phyloP scores from a whole-genome alignment of 306 rosid genomes.

The Acacia acuminata region DNA sequence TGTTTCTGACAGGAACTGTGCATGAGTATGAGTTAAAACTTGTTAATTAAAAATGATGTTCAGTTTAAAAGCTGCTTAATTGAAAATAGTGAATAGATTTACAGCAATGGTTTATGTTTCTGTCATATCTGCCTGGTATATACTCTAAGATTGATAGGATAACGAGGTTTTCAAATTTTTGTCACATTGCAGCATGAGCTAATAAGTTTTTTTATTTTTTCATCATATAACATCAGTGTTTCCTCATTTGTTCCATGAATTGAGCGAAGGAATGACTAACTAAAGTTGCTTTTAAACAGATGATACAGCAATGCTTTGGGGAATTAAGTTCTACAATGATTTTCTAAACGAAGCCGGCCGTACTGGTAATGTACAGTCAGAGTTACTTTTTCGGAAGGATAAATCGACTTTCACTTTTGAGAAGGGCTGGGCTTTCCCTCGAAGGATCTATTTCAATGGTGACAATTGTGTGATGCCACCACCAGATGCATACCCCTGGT shows the following conservation, averaged over 20 bases:
- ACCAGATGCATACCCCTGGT: constrained; percentile 82
- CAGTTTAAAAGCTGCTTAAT: neutral
- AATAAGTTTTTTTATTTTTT: neutral
- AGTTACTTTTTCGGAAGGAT: constrained; percentile 73
- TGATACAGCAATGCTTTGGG: constrained; percentile 95
- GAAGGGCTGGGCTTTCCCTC: constrained; percentile 95
- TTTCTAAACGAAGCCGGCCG: constrained; percentile 80
- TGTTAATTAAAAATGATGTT: neutral
- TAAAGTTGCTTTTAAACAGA: constrained; percentile 56
- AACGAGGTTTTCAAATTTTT: neutral
- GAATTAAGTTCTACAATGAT: constrained; percentile 85
- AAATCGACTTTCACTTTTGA: constrained; percentile 71
- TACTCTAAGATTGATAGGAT: neutral
- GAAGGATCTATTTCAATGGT: constrained; percentile 85
- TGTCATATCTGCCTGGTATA: neutral
- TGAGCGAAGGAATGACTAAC: constrained; percentile 20
- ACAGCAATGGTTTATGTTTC: neutral
- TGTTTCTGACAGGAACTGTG: neutral
- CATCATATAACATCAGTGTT: neutral
- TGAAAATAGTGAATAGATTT: constrained; percentile 4
- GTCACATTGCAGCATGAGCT: constrained; percentile 15
- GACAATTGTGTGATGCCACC: constrained; percentile 94
- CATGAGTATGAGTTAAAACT: neutral
- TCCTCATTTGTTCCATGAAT: neutral
- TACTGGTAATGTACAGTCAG: constrained; percentile 82